Evolutionary conservation across 2,329 filamentous ascomycete species (phyloP).

Genomic region (Albifimbria verrucaria): DNA sequence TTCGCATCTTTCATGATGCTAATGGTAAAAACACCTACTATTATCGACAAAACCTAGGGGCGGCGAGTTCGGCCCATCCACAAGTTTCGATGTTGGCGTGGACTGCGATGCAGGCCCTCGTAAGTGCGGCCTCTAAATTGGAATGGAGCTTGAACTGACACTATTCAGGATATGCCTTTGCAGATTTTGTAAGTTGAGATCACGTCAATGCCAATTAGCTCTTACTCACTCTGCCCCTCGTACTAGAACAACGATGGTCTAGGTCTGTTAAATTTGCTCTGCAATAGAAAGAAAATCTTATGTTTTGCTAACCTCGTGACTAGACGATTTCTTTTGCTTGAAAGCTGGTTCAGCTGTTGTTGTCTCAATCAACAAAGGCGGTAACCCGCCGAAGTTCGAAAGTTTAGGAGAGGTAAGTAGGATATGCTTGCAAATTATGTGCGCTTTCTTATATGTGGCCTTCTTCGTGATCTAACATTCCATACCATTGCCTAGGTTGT

Average conservation of each 20-base stretch:
- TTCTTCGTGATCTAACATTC: background rate
- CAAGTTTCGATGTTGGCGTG: background rate
- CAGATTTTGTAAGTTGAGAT: background rate
- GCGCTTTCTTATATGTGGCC: background rate
- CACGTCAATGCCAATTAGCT: background rate
- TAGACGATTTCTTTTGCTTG: background rate
- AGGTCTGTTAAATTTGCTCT: background rate
- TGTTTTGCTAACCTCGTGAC: background rate
- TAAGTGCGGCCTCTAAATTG: background rate
- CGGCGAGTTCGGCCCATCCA: background rate
- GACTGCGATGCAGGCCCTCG: background rate
- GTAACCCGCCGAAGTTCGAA: background rate
- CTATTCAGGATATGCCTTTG: background rate
- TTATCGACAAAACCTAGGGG: constrained; percentile 13
- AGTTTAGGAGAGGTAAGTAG: background rate
- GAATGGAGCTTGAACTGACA: background rate
- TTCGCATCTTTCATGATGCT: background rate
- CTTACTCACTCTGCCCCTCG: background rate
- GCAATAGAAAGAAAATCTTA: background rate
- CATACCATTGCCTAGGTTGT: background rate
- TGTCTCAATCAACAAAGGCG: background rate
- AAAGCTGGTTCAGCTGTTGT: background rate
- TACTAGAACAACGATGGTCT: background rate
- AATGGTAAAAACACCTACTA: constrained; percentile 12
- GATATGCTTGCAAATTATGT: no score